Base-by-base conservation (phyloP, 2,329 filamentous ascomycete species). In the Torrubiella hemipterigena region DNA sequence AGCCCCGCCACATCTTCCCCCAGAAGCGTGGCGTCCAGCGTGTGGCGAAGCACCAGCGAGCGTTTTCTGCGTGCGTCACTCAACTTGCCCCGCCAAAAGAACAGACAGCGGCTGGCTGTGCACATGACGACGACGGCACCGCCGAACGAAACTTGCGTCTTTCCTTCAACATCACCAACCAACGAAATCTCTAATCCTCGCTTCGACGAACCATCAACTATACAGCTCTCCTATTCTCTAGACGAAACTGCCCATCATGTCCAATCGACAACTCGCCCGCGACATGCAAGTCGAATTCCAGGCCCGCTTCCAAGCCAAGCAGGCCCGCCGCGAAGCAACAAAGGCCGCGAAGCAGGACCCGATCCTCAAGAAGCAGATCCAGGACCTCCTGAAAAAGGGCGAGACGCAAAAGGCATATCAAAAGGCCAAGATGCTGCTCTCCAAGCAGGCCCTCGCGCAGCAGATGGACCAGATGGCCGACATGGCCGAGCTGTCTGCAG, bases 401-500 rank as follows among this genome's bases (percentile, higher is more conserved):
- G 69, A 76, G 45, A 73, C 67, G n/a, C 64, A 66, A 40, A 72
- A 74, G 52, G 71, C 71, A 22, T 72, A 73, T 36, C 69, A 74
- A 41, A 75, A 75, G 53, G 70, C 71, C 37, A 73, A 73, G 56
- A 66, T 75, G 56, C 61, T 75, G 27, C 61, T 76, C 16, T 68
- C 65, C 27, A 74, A 73, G 51, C 69, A 75, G 55, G 69, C 70
- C 3, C 64, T 75, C 34, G 71, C 71, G 9, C 61, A 69, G 46
- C 70, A 75, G 55, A 73, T 75, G 67, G 71, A 75, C 52, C 67
- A 71, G 52, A 70, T 73, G 49, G 71, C 71, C 51, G 70, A 76
- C 54, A 73, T 74, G 69, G 69, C 70, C 17, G 71, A 75, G 52
- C 58, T 74, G 17, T 69, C 62, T 17, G 64, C 67, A 28, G 65